Percentiles rank a stretch among this genome's conserved stretches.
Evolutionary conservation across 306 rosid genomes (phyloP).

Genomic region (Lathyrus sativus): DNA sequence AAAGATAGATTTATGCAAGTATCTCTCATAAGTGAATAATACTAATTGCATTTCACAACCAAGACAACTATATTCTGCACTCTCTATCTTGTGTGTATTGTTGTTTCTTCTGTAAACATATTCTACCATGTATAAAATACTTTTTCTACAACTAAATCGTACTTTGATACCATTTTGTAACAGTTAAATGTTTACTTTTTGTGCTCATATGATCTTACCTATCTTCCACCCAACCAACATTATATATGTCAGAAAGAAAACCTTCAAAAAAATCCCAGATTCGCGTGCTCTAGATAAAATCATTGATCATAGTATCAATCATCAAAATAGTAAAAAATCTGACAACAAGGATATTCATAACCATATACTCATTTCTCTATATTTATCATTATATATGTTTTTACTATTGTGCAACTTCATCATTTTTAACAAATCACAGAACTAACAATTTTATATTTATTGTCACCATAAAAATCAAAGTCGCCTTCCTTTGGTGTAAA

Average conservation of each 20-base stretch:
- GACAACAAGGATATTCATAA: conserved; percentile 10
- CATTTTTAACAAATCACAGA: not conserved
- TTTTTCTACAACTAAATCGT: not conserved
- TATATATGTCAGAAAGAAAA: conserved; percentile 86
- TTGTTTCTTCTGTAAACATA: no score
- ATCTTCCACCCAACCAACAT: conserved; percentile 97
- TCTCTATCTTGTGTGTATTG: not conserved
- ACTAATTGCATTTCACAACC: no score
- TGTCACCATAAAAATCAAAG: no score
- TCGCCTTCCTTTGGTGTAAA: no score
- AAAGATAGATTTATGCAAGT: no score
- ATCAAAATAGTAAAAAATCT: not conserved
- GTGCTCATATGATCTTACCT: conserved; percentile 48
- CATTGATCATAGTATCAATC: conserved; percentile 1
- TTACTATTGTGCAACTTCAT: not conserved
- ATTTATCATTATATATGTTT: not conserved
- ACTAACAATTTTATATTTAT: no score
- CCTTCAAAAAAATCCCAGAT: conserved; percentile 93
- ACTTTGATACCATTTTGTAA: not conserved
- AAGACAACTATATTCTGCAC: not conserved
- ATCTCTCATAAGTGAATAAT: no score
- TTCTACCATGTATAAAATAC: not conserved
- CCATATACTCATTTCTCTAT: not conserved
- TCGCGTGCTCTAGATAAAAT: conserved; percentile 90
- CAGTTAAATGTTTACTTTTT: conserved; percentile 26